phyloP scores from a whole-genome alignment of 2,329 filamentous ascomycete genomes.

The Berkeleyomyces rouxiae region DNA sequence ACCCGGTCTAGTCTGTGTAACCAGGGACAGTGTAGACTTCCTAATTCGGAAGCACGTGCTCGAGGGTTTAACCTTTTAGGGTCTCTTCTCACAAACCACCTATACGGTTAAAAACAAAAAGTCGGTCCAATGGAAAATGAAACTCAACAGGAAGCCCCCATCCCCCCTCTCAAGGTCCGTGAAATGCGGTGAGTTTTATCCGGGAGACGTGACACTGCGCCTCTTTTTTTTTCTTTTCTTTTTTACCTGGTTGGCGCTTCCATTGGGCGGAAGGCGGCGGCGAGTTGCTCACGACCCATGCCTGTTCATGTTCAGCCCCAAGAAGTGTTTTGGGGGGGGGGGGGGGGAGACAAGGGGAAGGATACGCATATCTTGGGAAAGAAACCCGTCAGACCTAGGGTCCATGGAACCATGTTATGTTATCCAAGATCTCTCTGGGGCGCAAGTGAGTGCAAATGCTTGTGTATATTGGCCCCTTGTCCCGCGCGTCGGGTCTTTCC shows the following conservation, averaged over 20 bases:
- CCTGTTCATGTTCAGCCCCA: no score
- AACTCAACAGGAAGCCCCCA: background rate
- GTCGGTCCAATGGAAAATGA: background rate
- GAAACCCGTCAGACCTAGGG: background rate
- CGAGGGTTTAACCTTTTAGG: background rate
- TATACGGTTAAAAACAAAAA: no score
- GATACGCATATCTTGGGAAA: no score
- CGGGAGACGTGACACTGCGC: background rate
- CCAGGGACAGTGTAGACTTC: background rate
- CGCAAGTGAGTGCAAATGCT: background rate
- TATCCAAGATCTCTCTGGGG: background rate
- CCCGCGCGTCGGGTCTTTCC: background rate
- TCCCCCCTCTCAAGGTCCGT: background rate
- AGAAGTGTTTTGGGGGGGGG: no score
- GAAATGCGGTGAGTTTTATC: background rate
- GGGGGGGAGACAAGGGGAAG: no score
- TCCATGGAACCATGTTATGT: background rate
- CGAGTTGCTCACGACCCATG: background rate
- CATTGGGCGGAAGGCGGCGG: background rate
- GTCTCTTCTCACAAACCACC: background rate
- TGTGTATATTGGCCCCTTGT: background rate
- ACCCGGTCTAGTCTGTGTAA: background rate
- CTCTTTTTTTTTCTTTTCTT: background rate
- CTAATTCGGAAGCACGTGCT: background rate
- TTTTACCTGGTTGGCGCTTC: background rate